Conservation (phyloP, 2,329 filamentous ascomycete genomes). For the Aspergillus alliaceus region DNA sequence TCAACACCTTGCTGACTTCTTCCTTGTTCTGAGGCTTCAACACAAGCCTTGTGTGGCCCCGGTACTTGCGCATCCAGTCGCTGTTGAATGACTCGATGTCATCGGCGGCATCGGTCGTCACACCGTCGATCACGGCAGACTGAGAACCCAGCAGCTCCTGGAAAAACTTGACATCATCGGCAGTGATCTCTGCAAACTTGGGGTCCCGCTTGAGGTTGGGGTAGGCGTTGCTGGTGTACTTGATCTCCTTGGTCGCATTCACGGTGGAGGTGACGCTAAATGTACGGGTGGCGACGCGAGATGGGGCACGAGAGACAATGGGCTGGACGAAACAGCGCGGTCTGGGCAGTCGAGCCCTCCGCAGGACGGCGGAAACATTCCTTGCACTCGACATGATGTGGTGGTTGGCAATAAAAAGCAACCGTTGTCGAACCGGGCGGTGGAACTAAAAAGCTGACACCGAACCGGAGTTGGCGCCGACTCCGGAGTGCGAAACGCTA, state of each 20-base stretch:
- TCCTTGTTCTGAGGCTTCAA: slow-evolving; percentile 81
- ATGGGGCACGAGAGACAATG: slow-evolving; percentile 18
- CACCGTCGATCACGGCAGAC: slow-evolving; percentile 80
- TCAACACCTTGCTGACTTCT: slow-evolving; percentile 85
- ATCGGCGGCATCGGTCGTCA: slow-evolving; percentile 70
- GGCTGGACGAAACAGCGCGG: slow-evolving; percentile 26
- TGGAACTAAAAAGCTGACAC: slow-evolving; percentile 3
- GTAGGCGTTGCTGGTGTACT: slow-evolving; percentile 78
- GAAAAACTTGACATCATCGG: slow-evolving; percentile 81
- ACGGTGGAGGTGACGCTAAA: slow-evolving; percentile 32
- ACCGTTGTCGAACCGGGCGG: background rate
- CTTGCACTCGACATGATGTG: slow-evolving; percentile 31
- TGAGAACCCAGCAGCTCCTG: slow-evolving; percentile 74
- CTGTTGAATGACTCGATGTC: slow-evolving; percentile 91
- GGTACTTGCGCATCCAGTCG: slow-evolving; percentile 99
- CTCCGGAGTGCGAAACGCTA: background rate
- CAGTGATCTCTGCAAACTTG: slow-evolving; percentile 68
- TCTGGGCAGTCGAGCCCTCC: slow-evolving; percentile 33
- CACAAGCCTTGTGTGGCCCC: slow-evolving; percentile 83
- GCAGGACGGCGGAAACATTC: slow-evolving; percentile 31
- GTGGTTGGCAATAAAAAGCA: background rate
- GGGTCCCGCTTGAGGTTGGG: slow-evolving; percentile 78
- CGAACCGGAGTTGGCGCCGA: background rate
- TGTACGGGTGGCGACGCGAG: slow-evolving; percentile 21
- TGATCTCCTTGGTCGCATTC: slow-evolving; percentile 47